Conservation (phyloP, 1,284 basidiomycete species). For the Sporisorium iseilematis-ciliati region DNA sequence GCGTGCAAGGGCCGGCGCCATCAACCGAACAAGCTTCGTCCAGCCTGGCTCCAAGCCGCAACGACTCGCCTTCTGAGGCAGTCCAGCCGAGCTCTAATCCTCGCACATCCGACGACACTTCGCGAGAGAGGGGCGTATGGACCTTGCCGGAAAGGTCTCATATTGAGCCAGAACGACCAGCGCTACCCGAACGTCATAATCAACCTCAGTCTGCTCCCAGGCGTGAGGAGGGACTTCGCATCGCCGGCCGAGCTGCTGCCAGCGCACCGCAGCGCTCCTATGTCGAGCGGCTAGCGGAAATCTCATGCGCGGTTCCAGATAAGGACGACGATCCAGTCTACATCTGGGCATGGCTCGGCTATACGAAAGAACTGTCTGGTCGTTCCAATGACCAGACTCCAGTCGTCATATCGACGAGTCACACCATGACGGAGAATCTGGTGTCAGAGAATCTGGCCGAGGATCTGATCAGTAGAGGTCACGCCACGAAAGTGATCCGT, state of each 20-base stretch:
- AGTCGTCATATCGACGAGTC: not conserved
- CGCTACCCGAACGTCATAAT: not conserved
- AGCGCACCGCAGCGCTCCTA: not conserved
- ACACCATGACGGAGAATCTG: not conserved
- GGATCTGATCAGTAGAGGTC: not conserved
- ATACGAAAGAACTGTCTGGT: too few species aligned
- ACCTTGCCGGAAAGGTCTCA: not conserved
- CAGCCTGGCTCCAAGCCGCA: not conserved
- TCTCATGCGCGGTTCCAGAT: not conserved
- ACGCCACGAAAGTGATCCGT: not conserved
- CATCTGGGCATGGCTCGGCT: slow-evolving; percentile 1
- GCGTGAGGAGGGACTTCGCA: not conserved
- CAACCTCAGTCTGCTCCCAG: not conserved
- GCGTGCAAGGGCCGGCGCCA: not conserved
- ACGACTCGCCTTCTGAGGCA: not conserved
- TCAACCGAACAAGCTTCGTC: not conserved
- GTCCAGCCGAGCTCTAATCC: not conserved
- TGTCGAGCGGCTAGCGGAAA: not conserved
- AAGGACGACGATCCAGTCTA: not conserved
- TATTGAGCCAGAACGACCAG: not conserved
- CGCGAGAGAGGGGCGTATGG: not conserved
- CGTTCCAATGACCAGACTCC: not conserved
- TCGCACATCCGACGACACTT: not conserved
- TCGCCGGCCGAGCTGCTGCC: not conserved
- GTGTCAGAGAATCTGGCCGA: slow-evolving; percentile 9